Conservation (phyloP, 2,329 filamentous ascomycete genomes). For the Endoconidiophora polonica region DNA sequence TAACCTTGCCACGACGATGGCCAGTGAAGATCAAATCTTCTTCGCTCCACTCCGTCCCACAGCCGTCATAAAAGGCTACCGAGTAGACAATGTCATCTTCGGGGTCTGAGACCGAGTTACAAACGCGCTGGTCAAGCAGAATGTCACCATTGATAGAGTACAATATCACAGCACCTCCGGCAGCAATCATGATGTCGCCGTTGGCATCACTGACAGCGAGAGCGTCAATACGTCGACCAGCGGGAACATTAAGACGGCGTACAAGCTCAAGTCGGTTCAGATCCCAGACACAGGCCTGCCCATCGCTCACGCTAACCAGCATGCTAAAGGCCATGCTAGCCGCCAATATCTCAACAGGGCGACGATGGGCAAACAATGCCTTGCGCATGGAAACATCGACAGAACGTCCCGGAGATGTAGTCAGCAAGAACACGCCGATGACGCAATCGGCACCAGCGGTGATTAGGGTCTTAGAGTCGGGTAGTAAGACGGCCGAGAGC, state of each 20-base stretch:
- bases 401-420: conserved; percentile 43
- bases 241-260: conserved; percentile 42
- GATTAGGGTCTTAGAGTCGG: conserved; percentile 77
- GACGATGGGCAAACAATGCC: conserved; percentile 80
- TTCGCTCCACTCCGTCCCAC: conserved; percentile 81
- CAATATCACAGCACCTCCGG: conserved; percentile 54
- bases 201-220: conserved; percentile 79
- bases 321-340: conserved; percentile 80
- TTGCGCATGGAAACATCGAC: conserved; percentile 67
- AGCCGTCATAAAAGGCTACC: conserved; percentile 85
- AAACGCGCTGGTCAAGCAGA: conserved; percentile 68
- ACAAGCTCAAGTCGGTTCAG: conserved; percentile 81
- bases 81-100: conserved; percentile 59
- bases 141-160: conserved; percentile 80
- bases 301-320: conserved; percentile 67
- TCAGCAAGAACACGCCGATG: conserved; percentile 65
- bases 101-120: conserved; percentile 25
- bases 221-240: conserved; percentile 46
- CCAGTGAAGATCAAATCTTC: conserved; percentile 77
- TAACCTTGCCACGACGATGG: conserved; percentile 68
- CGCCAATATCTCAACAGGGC: conserved; percentile 64
- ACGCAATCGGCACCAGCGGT: conserved; percentile 89
- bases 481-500: conserved; percentile 67
- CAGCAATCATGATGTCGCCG: conserved; percentile 76
- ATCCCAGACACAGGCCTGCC: conserved; percentile 81